Evolutionary conservation across 305 asterid genomes (phyloP), one percentile per base, ranked within the genome.

Genomic region (Ilex paraguariensis): DNA sequence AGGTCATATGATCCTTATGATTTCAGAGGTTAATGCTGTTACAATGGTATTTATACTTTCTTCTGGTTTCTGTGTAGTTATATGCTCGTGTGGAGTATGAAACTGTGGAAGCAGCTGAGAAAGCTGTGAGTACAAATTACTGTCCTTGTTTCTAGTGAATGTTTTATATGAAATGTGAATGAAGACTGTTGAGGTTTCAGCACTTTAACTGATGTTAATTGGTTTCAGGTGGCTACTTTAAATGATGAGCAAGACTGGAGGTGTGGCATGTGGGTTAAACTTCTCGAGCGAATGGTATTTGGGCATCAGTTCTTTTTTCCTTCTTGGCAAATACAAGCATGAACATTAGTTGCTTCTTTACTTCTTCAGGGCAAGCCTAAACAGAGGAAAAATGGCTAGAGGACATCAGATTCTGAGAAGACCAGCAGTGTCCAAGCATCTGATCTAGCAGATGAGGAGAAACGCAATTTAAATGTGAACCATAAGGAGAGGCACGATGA

Each of bases 231-330:
- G 72, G 82, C 82, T 68, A 72, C 79, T 42, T 70, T 93, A 70
- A 87, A 93, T 78, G 80, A 90, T 59, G 96, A 86, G 70, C 95
- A 93, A 65, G 97, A 93, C 79, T 93, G 99, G 99, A 80, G 96
- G 79, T 83, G 77, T 50, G 99, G 99, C 59, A 75, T 90, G 84
- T 84, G 97, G 66, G 99, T 93, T 66, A 93, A 90, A 75, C 96
- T 87, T 75, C 86, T 93, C 39, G 84, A 78, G 69, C 87, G 83
- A 81, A 44, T 30, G 87, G 99, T 93, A 79, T 60, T 52, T 56
- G 52, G 16, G 67, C 72, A 16, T 64, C 51, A 14, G 45, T 54
- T 45, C 44, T 52, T 16, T 46, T 50, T 54, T 55, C 61, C 32
- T 7, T 52, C 30, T 52, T 6, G 30, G 6, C 11, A 52, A 0